Evolutionary conservation across 352 stramenopile genomes (phyloP), one percentile per base, ranked within the genome.

Genomic region (Globisporangium camurandrum): DNA sequence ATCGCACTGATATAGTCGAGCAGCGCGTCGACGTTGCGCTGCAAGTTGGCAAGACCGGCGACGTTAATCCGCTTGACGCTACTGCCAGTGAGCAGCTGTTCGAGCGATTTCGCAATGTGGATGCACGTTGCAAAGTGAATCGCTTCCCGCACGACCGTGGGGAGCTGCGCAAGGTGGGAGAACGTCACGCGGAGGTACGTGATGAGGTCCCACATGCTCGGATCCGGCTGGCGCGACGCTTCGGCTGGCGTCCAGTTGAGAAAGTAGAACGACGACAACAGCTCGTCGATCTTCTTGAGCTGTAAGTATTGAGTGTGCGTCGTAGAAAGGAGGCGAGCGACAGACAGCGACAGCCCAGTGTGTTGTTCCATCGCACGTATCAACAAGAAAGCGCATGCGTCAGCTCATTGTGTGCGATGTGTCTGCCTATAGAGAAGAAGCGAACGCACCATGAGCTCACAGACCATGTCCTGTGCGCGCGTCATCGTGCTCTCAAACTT

Each of bases 181-280:
- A 91, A 88, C 9, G 80, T 87, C 3, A 86, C 75, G 51, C 82
- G 81, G n/a, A 91, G 69, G 49, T 91, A 88, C 58, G 84, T 88
- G 65, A 91, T 88, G 14, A 88, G 61, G 50, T 91, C 80, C 73
- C 75, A 88, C 76, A 91, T 86, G 37, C 69, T 75, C 46, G 77
- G 77, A 51, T 91, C 73, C 1, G 80, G 74, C 40, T 88, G 75
- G 0, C 74, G 67, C 8, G 78, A 68, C 5, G 76, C 57, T 14
- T 80, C 66, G 10, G 59, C 66, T 6, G 80, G 72, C 2, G 64
- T 72, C 80, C 80, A 91, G 50, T 91, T 84, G 40, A 88, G 64
- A 53, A 81, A 88, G 56, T 87, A 86, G 42, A 88, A 85, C 9
- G 75, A 79, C 8, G 68, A 76, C 14, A 91, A 61, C 40, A 91